Percentiles rank a stretch among this genome's conserved stretches.
Conservation (phyloP, 2,329 filamentous ascomycete species). For the Monosporascus cannonballus region DNA sequence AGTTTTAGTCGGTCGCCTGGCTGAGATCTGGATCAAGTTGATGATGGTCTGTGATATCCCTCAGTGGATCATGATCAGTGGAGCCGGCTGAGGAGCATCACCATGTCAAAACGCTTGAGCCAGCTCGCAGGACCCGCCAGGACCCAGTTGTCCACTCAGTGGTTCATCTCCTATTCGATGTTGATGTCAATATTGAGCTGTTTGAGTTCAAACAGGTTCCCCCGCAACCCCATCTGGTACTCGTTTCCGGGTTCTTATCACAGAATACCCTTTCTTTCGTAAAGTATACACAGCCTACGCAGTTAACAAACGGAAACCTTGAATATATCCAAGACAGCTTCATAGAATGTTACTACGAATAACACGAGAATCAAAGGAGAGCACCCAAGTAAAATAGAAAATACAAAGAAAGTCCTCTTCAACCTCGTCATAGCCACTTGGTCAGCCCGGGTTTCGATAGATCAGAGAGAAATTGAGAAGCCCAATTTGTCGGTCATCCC, state of each 20-base stretch:
- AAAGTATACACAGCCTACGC: neutral
- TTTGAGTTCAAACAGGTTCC: neutral
- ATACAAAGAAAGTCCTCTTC: too few species aligned
- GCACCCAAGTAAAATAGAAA: too few species aligned
- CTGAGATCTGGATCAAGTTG: neutral
- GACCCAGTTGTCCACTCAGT: neutral
- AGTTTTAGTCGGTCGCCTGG: too few species aligned
- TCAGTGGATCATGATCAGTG: neutral
- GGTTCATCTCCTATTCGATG: too few species aligned
- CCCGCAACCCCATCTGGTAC: neutral
- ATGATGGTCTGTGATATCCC: neutral
- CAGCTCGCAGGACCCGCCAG: conserved; percentile 10
- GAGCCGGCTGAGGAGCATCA: conserved; percentile 9
- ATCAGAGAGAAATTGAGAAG: neutral
- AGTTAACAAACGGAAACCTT: too few species aligned
- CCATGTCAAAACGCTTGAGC: conserved; percentile 23
- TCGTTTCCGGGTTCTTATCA: neutral
- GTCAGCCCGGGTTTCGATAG: too few species aligned
- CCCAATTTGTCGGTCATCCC: neutral
- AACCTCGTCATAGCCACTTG: too few species aligned
- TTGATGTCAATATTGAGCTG: neutral
- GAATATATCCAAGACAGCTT: too few species aligned
- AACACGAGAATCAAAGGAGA: too few species aligned
- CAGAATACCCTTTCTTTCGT: neutral
- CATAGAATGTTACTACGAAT: too few species aligned